Conservation (phyloP, 192 early-diverging fungal genomes). For the Coemansia sp. region DNA sequence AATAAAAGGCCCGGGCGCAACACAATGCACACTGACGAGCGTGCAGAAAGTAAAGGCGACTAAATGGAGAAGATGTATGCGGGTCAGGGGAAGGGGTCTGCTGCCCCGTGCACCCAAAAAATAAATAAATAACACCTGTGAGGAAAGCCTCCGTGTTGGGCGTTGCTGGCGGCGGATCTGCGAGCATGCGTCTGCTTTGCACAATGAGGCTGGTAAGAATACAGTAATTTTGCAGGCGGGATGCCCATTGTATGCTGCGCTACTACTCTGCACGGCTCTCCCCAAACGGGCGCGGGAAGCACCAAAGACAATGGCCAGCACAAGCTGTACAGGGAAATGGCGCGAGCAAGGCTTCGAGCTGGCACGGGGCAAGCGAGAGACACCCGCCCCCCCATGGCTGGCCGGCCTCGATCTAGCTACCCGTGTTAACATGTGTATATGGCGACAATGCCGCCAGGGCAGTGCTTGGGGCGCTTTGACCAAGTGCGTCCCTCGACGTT, state of each 20-base stretch:
- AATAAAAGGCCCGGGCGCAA: background rate
- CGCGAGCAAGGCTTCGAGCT: conserved; percentile 1
- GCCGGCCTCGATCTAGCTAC: background rate
- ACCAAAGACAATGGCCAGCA: background rate
- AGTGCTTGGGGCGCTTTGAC: background rate
- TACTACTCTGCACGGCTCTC: conserved; percentile 6
- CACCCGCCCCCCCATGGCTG: background rate
- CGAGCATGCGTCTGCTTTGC: conserved; percentile 3
- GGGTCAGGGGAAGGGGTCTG: conserved; percentile 6
- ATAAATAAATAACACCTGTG: background rate
- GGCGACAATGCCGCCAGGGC: background rate
- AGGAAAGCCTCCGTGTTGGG: background rate
- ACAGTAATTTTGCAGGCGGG: conserved; percentile 7
- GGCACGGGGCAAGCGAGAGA: background rate
- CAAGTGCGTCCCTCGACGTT: background rate
- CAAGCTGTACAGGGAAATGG: background rate
- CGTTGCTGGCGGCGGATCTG: conserved; percentile 3
- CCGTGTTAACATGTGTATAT: background rate
- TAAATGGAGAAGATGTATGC: background rate
- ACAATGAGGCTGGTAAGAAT: conserved; percentile 8
- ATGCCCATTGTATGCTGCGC: background rate
- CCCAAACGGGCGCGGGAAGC: conserved; percentile 3
- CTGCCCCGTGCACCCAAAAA: background rate
- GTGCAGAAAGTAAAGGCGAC: background rate
- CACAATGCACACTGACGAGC: background rate